Evolutionary conservation across 495 filamentous ascomycete genomes (phyloP).

Genomic region (Aspergillus asperescens): DNA sequence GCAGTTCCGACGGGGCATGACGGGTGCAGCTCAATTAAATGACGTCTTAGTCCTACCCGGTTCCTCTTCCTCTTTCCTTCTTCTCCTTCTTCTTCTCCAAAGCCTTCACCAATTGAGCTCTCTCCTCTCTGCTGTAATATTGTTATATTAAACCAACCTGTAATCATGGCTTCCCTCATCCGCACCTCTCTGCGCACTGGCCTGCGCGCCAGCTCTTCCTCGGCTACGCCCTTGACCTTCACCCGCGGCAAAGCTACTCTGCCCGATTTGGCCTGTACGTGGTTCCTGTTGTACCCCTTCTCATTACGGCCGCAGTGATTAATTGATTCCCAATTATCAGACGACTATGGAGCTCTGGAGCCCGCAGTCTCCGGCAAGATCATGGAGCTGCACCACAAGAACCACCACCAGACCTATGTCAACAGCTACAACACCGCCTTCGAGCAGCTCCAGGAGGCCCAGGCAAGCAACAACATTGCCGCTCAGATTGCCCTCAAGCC

Average conservation of each 20-base stretch:
- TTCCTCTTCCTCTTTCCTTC: not conserved
- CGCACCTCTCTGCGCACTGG: conserved; percentile 49
- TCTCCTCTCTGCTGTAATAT: conserved; percentile 9
- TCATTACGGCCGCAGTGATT: not conserved
- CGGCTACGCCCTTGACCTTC: conserved; percentile 64
- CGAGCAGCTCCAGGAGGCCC: conserved; percentile 55
- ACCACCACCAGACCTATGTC: conserved; percentile 69
- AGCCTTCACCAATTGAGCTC: conserved; percentile 5
- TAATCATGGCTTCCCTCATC: conserved; percentile 53
- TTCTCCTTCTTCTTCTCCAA: conserved; percentile 12
- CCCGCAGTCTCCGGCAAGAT: conserved; percentile 93
- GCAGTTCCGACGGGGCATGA: conserved; percentile 14
- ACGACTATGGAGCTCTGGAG: conserved; percentile 89
- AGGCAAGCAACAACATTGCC: conserved; percentile 47
- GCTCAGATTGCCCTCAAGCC: conserved; percentile 78
- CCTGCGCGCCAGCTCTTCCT: conserved; percentile 47
- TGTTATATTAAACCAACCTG: conserved; percentile 3
- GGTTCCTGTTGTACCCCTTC: not conserved
- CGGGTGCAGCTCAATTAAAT: conserved; percentile 15
- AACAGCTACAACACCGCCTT: conserved; percentile 57
- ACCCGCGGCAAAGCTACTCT: conserved; percentile 84
- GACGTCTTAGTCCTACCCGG: conserved; percentile 8
- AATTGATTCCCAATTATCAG: conserved; percentile 33
- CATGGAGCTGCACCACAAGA: conserved; percentile 84
- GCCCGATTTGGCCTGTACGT: conserved; percentile 87